Base-by-base conservation (phyloP, 2,329 filamentous ascomycete genomes). In the Phialemoniopsis sp. region DNA sequence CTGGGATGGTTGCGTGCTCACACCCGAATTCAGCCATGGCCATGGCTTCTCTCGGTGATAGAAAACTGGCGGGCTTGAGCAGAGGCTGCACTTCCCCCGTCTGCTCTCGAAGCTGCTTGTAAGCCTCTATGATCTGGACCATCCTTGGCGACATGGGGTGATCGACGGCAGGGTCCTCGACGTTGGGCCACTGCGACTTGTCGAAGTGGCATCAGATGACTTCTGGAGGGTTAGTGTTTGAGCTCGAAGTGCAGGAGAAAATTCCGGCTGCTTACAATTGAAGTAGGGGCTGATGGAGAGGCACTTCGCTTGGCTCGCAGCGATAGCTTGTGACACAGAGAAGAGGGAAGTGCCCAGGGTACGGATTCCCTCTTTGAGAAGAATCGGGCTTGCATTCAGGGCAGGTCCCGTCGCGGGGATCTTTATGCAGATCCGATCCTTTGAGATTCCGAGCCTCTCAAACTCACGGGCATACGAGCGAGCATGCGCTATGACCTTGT, bases 241-340 rank as follows among this genome's bases (percentile, higher is more conserved):
- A 34, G n/a, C n/a, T n/a, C n/a, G n/a, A n/a, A n/a, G n/a, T n/a
- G n/a, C n/a, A n/a, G n/a, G n/a, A n/a, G n/a, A n/a, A n/a, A n/a
- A n/a, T n/a, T n/a, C n/a, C n/a, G n/a, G n/a, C n/a, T 26, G 21
- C 56, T 39, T 42, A 64, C 65, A 63, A 41, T 73, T 73, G 38
- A 63, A 72, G 40, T 75, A 73, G 4, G 69, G 70, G 46, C 68
- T 72, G 49, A 73, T 68, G 40, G 65, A 72, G 4, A 69, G 53
- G 48, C 65, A 68, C 2, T 62, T 59, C 0, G 69, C 68, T 46
- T 74, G 69, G 35, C 67, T 71, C 30, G 63, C 65, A 3, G 70
- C 68, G 41, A 74, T 67, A 5, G 70, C 71, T 49, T 75, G 70
- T 1, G 62, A 51, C 2, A 75, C 57, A 34, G 63, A 60, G 43